A percentile compares a stretch with the other conserved stretches of the same genome.
Evolutionary conservation across 179 eudicot genomes (phyloP).

Genomic region (Corrigiola litoralis): DNA sequence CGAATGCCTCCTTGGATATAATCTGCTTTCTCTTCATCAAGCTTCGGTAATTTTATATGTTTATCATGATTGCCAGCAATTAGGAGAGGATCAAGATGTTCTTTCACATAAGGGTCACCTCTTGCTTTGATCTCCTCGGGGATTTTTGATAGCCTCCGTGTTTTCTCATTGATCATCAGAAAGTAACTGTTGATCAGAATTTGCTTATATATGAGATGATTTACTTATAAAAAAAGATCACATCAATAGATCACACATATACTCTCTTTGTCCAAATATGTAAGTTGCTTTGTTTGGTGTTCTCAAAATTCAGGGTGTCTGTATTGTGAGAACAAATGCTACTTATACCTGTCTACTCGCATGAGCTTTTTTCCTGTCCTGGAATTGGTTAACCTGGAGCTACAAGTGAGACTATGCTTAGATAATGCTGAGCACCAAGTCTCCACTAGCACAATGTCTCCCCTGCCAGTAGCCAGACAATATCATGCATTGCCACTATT

Average conservation of each 20-base stretch:
- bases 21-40: conserved; percentile 23
- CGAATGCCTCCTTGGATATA: conserved; percentile 22
- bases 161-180: conserved; percentile 34
- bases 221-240: no score
- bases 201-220: not conserved
- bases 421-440: conserved; percentile 36
- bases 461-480: conserved; percentile 18
- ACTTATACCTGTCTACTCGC: conserved; percentile 34
- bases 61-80: conserved; percentile 9
- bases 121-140: conserved; percentile 30
- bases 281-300: no score
- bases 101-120: conserved; percentile 35
- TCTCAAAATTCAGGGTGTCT: not conserved
- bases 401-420: conserved; percentile 28
- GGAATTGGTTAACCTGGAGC: conserved; percentile 28
- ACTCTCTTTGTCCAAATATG: no score
- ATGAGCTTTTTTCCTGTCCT: conserved; percentile 23
- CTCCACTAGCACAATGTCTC: conserved; percentile 30
- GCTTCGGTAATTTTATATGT: conserved; percentile 11
- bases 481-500: not conserved
- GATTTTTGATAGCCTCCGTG: conserved; percentile 30
- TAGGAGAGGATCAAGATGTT: conserved; percentile 21
- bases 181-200: conserved; percentile 20
- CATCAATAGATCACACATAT: no score
- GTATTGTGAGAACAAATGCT: no score